phyloP scores from a whole-genome alignment of 2,329 filamentous ascomycete genomes.

The Aspergillus pseudoterreus region DNA sequence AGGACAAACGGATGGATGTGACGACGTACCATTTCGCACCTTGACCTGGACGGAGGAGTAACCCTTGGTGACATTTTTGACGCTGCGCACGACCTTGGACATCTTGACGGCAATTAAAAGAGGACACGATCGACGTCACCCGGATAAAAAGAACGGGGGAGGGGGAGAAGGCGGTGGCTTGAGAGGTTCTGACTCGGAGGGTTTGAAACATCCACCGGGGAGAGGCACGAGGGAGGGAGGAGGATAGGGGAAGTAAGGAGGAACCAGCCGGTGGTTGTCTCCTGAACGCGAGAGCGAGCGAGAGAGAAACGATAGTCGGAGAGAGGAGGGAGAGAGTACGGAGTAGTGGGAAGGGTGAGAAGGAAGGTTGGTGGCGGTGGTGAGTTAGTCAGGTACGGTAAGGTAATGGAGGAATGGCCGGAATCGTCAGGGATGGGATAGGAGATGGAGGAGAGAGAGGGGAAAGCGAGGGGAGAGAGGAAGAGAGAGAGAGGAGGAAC shows the following conservation, averaged over 20 bases:
- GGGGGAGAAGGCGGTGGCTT: background rate
- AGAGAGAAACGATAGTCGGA: background rate
- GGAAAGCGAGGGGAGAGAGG: background rate
- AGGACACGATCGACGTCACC: conserved; percentile 1
- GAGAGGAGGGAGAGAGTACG: background rate
- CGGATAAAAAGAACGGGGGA: background rate
- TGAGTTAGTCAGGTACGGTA: background rate
- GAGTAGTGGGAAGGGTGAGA: background rate
- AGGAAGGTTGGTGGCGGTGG: conserved; percentile 1
- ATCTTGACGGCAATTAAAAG: conserved; percentile 48
- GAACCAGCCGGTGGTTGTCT: background rate
- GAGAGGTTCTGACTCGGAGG: background rate
- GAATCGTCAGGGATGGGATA: background rate
- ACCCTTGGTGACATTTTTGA: conserved; percentile 99
- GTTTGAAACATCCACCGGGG: background rate
- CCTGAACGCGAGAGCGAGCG: background rate
- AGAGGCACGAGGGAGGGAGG: conserved; percentile 1
- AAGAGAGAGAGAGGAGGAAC: background rate
- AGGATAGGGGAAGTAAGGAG: background rate
- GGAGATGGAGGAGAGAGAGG: background rate
- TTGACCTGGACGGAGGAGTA: conserved; percentile 97
- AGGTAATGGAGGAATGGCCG: background rate
- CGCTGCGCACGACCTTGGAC: conserved; percentile 95
- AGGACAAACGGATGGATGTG: background rate
- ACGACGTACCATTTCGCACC: conserved; percentile 80